Base-by-base conservation (phyloP, 768 basidiomycete genomes). In the Panaeolus cyanescens region DNA sequence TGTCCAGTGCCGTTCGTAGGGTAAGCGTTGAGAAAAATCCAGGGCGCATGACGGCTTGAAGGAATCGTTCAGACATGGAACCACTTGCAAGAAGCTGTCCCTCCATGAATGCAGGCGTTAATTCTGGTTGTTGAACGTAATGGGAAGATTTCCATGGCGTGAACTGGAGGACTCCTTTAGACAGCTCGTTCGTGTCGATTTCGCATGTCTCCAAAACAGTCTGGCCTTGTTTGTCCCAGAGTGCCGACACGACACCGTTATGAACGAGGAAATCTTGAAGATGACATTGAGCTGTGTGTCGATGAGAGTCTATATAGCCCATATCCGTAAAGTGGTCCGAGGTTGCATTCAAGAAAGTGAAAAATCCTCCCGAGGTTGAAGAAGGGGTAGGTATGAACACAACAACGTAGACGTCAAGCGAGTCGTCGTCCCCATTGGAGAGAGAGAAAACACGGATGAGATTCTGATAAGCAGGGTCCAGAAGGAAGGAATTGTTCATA, bases 81-180 rank as follows among this genome's bases (percentile, higher is more conserved):
- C 88, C 88, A 25, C 86, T 82, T 31, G 84, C 79, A 59, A 90
- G 76, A 60, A 96, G 84, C 56, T 89, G 82, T 66, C 93, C 92
- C 67, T 96, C 95, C 66, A 98, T 87, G 74, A 92, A 89, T n/a
- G 88, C 86, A 17, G 95, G 91, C 0, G 92, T 92, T 68, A 91
- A 80, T 70, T 90, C 91, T 40, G 85, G 81, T 75, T 92, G 88
- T 64, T 83, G 81, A n/a, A 88, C 82, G 67, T 90, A 87, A 53
- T 77, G 76, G 6, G 84, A 85, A 30, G 78, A 75, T 57, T 75
- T 75, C 90, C 92, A 93, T 34, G 70, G 58, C 54, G 75, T 61
- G 36, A 71, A 55, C 56, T 64, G 67, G 65, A 73, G 67, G 30
- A 69, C 66, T 59, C 74, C 69, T 61, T 64, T 67, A 50, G 71